Conservation (phyloP, 202 grass and related monocot species). For the Setaria viridis region DNA sequence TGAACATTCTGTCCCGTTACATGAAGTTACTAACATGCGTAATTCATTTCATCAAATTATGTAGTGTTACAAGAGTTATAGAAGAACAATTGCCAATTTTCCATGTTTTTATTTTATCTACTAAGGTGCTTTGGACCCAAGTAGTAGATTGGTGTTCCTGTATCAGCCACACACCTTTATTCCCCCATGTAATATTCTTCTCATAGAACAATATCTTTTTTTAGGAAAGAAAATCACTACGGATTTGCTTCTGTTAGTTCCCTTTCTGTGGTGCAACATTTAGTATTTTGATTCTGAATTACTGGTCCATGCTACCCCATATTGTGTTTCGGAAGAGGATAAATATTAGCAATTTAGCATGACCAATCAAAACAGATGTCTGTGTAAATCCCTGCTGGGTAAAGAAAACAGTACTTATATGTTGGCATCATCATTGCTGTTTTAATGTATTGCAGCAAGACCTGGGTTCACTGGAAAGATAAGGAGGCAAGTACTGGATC, state of each 20-base stretch:
- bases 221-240: not conserved
- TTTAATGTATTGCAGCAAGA: constrained; percentile 79
- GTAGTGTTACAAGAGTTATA: not conserved
- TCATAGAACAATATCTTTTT: not conserved
- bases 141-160: not conserved
- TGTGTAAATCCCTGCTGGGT: constrained; percentile 2
- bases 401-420: not conserved
- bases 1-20: not conserved
- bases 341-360: not conserved
- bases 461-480: constrained; percentile 64
- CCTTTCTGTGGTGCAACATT: not conserved
- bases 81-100: not conserved
- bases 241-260: not conserved
- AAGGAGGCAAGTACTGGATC: constrained; percentile 74
- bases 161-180: not conserved
- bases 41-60: not conserved
- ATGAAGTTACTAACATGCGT: constrained; percentile 8
- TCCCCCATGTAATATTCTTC: constrained; percentile 13
- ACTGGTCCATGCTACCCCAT: not conserved
- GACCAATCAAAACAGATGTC: constrained; percentile 24
- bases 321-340: not conserved
- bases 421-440: constrained; percentile 22
- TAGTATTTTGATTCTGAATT: not conserved
- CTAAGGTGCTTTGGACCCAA: not conserved
- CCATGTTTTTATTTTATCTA: not conserved